A percentile compares a stretch with the other conserved stretches of the same genome.
phyloP scores from a whole-genome alignment of 2,329 filamentous ascomycete species.

The Lasiodiplodia hormozganensis region DNA sequence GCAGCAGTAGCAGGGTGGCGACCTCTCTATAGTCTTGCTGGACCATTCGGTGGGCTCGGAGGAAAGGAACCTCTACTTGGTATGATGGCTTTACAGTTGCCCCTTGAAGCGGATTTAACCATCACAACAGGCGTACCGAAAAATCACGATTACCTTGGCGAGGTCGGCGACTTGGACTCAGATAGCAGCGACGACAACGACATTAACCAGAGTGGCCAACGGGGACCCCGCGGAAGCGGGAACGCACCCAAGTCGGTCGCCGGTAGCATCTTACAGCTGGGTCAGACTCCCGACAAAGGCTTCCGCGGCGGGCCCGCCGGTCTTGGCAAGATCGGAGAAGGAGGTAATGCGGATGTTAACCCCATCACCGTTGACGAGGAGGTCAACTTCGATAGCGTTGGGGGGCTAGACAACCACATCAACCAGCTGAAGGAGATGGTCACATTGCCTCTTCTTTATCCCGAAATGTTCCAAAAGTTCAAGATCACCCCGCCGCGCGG shows the following conservation, averaged over 20 bases:
- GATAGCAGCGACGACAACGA: conserved; percentile 94
- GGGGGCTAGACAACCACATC: conserved; percentile 90
- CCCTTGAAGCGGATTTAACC: not conserved
- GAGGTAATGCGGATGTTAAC: conserved; percentile 91
- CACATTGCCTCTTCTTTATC: conserved; percentile 89
- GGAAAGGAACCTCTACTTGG: conserved; percentile 74
- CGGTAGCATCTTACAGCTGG: conserved; percentile 50
- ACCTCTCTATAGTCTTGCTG: conserved; percentile 85
- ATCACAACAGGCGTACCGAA: not conserved
- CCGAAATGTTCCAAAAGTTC: conserved; percentile 89
- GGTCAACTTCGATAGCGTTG: conserved; percentile 93
- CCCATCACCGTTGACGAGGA: conserved; percentile 91
- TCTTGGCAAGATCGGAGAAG: conserved; percentile 91
- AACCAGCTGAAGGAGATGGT: conserved; percentile 99
- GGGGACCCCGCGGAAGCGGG: conserved; percentile 35
- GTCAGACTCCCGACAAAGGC: conserved; percentile 62
- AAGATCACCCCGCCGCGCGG: conserved; percentile 93
- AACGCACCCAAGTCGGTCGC: not conserved
- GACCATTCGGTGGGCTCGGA: conserved; percentile 88
- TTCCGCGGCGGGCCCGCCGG: conserved; percentile 74
- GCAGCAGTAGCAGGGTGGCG: conserved; percentile 70
- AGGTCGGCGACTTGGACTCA: conserved; percentile 61
- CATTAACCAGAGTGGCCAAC: conserved; percentile 14
- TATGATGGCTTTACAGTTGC: conserved; percentile 49
- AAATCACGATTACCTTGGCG: conserved; percentile 57